Conservation (phyloP, 2,329 filamentous ascomycete species). For the Xylariaceae sp. region DNA sequence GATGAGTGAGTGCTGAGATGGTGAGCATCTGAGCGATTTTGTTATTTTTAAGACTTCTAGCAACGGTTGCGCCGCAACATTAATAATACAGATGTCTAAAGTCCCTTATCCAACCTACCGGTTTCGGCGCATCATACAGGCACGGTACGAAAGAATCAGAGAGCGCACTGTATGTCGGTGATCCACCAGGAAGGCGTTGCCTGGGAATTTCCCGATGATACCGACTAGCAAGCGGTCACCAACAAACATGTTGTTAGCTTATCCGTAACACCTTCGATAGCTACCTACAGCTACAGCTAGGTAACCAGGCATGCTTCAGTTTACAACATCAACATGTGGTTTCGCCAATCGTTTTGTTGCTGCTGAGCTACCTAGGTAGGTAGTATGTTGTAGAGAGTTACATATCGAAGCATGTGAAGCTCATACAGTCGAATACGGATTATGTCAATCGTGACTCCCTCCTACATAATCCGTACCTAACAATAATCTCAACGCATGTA, state of each 20-base stretch:
- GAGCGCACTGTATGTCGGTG: slow-evolving; percentile 11
- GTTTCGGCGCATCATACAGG: slow-evolving; percentile 16
- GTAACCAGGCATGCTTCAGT: too few relatives aligned
- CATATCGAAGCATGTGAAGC: too few relatives aligned
- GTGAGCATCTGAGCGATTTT: slow-evolving; percentile 19
- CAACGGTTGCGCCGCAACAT: slow-evolving; percentile 9
- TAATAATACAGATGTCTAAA: slow-evolving; percentile 16
- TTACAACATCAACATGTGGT: too few relatives aligned
- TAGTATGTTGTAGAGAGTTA: too few relatives aligned
- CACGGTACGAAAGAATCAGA: background rate
- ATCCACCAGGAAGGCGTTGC: background rate
- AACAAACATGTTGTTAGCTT: too few relatives aligned
- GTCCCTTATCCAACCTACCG: slow-evolving; percentile 9
- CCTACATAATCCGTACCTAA: too few relatives aligned
- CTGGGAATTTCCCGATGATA: background rate
- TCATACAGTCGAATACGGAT: too few relatives aligned
- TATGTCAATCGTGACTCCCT: too few relatives aligned
- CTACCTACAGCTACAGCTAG: too few relatives aligned
- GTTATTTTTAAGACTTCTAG: background rate
- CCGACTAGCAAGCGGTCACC: too few relatives aligned
- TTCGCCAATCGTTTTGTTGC: background rate
- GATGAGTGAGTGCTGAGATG: slow-evolving; percentile 7
- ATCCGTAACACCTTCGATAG: too few relatives aligned
- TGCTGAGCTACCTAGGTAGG: background rate
- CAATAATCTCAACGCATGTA: background rate